Conservation (phyloP, 352 stramenopile genomes). For the Plasmopara muralis region DNA sequence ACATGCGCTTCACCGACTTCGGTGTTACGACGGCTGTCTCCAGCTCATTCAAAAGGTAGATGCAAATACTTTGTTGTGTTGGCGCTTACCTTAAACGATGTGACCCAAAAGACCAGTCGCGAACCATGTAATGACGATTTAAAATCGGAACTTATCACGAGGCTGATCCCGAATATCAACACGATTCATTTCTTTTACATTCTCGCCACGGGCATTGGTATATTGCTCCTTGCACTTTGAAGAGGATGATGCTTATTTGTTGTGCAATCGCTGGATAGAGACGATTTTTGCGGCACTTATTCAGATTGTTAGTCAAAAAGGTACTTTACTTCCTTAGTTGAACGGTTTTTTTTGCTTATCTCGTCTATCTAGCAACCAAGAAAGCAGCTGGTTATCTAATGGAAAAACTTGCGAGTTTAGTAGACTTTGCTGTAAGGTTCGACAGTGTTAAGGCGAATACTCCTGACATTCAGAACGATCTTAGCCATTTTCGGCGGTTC, state of each 20-base stretch:
- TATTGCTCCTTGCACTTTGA: neutral
- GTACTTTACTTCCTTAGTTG: conserved; percentile 8
- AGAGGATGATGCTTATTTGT: conserved; percentile 1
- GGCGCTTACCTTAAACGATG: neutral
- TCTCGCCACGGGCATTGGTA: conserved; percentile 37
- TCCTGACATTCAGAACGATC: conserved; percentile 54
- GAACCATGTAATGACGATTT: conserved; percentile 29
- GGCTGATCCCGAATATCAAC: conserved; percentile 37
- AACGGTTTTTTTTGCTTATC: conserved; percentile 7
- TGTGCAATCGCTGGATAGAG: conserved; percentile 18
- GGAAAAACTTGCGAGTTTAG: conserved; percentile 46
- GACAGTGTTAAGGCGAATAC: conserved; percentile 47
- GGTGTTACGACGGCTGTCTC: conserved; percentile 44
- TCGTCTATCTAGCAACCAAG: conserved; percentile 21
- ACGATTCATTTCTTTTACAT: conserved; percentile 35
- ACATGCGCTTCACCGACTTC: conserved; percentile 24
- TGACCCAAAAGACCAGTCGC: conserved; percentile 25
- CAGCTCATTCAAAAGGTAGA: conserved; percentile 37
- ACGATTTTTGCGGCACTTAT: conserved; percentile 37
- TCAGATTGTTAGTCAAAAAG: conserved; percentile 46
- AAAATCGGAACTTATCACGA: conserved; percentile 29
- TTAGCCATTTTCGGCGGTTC: conserved; percentile 52
- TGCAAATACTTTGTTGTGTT: neutral
- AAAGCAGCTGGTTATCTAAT: conserved; percentile 35
- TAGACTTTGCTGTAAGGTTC: conserved; percentile 50